Evolutionary conservation across 805 yeast genomes (phyloP).

Genomic region (Yarrowia sp.): DNA sequence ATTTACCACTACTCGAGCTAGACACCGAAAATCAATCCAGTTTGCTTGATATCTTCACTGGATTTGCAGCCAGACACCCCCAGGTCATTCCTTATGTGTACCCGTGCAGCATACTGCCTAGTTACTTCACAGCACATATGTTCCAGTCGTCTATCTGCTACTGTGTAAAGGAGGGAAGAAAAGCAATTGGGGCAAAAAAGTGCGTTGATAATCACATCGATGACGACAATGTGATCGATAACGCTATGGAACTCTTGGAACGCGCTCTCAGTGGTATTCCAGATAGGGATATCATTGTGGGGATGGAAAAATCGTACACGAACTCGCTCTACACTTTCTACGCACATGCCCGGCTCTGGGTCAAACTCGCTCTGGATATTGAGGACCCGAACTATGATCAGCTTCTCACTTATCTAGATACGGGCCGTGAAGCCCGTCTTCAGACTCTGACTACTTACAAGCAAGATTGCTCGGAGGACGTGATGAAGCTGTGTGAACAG

Average conservation of each 20-base stretch:
- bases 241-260: background rate
- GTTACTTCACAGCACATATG: background rate
- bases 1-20: background rate
- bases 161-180: background rate
- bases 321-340: background rate
- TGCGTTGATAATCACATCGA: too few relatives aligned
- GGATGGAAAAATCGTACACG: too few relatives aligned
- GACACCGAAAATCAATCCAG: background rate
- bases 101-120: background rate
- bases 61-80: background rate
- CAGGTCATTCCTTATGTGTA: background rate
- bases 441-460: background rate
- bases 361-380: background rate
- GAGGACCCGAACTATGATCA: too few relatives aligned
- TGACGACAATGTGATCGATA: background rate
- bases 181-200: too few relatives aligned
- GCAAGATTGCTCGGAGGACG: too few relatives aligned
- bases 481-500: too few relatives aligned
- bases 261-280: background rate
- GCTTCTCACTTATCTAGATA: background rate
- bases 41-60: background rate
- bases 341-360: conserved; percentile 6
- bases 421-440: background rate
- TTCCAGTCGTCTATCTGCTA: background rate
- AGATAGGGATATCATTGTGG: background rate